A percentile compares a stretch with the other conserved stretches of the same genome.
phyloP scores from a whole-genome alignment of 805 yeast species.

The Scheffersomyces ergatensis region DNA sequence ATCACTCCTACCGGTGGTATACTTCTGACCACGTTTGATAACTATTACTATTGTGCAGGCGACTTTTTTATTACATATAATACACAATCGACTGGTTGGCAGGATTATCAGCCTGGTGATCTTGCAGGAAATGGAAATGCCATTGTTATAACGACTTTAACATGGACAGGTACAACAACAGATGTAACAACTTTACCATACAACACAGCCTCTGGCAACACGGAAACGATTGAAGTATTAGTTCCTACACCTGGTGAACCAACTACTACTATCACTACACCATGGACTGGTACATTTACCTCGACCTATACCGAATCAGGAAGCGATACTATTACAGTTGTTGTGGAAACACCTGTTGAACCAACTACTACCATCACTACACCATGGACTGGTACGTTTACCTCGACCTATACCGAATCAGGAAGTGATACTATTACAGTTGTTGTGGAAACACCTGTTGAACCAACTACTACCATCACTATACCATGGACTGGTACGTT shows the following conservation, averaged over 20 bases:
- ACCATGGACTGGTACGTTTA: neutral
- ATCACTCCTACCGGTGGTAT: neutral
- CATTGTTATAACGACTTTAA: neutral
- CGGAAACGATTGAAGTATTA: neutral
- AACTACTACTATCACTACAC: neutral
- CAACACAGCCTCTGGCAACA: neutral
- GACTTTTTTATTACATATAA: neutral
- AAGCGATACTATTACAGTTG: neutral
- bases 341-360: neutral
- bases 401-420: neutral
- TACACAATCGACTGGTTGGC: neutral
- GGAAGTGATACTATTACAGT: too few relatives aligned
- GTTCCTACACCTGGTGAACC: neutral
- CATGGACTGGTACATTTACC: neutral
- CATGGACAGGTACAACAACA: neutral
- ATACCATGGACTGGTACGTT: too few relatives aligned
- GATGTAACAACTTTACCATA: neutral
- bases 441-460: too few relatives aligned
- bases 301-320: neutral
- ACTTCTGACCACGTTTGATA: neutral
- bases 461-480: too few relatives aligned
- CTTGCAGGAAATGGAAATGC: neutral
- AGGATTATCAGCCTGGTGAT: neutral
- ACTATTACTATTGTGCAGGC: neutral
- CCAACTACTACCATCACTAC: neutral